phyloP scores from a whole-genome alignment of 352 stramenopile genomes.

The Pythium sukuiense region DNA sequence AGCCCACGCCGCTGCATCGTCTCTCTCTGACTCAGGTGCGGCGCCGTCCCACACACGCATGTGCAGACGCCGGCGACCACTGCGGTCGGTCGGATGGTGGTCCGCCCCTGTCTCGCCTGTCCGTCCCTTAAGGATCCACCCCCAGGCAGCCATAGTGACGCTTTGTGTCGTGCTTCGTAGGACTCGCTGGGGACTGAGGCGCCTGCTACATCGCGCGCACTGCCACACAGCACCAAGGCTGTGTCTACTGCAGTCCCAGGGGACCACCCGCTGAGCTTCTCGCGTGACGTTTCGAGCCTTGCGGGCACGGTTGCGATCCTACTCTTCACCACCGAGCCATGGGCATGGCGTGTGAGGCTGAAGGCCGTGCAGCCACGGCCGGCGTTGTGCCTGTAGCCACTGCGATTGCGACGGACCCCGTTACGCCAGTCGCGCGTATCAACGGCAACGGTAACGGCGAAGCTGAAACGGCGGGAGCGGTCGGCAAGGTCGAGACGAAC shows the following conservation, averaged over 20 bases:
- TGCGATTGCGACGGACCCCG: background rate
- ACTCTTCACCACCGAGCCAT: constrained; percentile 27
- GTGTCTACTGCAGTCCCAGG: background rate
- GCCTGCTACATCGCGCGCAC: background rate
- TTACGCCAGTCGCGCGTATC: background rate
- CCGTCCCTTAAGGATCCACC: constrained; percentile 33
- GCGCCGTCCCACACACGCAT: background rate
- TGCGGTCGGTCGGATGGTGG: constrained; percentile 6
- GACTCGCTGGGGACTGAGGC: background rate
- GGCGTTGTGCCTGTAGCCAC: background rate
- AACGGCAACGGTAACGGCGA: background rate
- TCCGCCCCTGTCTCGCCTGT: constrained; percentile 5
- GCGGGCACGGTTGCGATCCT: constrained; percentile 6
- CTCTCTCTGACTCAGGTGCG: constrained; percentile 1
- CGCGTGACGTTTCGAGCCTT: constrained; percentile 26
- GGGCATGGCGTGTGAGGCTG: constrained; percentile 67
- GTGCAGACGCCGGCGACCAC: background rate
- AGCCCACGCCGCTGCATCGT: background rate
- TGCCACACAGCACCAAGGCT: background rate
- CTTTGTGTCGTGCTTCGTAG: constrained; percentile 10
- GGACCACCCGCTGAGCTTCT: background rate
- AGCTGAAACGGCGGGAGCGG: constrained; percentile 10
- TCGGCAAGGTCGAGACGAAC: constrained; percentile 14
- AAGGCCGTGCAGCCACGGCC: constrained; percentile 34
- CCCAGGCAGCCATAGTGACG: constrained; percentile 6